Conservation (phyloP, 352 stramenopile genomes). For the Globisporangium paroecandrum region DNA sequence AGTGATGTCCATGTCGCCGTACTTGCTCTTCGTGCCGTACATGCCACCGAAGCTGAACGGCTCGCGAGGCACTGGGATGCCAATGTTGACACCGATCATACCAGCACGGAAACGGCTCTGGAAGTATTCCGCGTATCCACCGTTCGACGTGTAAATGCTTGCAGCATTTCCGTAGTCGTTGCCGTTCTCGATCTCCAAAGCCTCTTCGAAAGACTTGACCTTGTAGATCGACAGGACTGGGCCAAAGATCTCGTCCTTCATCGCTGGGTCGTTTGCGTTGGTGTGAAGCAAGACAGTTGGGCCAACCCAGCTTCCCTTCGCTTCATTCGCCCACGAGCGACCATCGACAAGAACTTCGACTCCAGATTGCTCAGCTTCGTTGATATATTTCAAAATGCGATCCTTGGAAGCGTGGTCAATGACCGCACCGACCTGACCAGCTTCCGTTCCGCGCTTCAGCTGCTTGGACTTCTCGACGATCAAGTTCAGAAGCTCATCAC, state of each 20-base stretch:
- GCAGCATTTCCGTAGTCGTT: slow-evolving; percentile 98
- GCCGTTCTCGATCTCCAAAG: slow-evolving; percentile 94
- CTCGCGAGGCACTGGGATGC: slow-evolving; percentile 93
- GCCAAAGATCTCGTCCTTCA: slow-evolving; percentile 97
- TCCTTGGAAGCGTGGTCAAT: slow-evolving; percentile 90
- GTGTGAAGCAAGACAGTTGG: slow-evolving; percentile 94
- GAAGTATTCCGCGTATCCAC: slow-evolving; percentile 93
- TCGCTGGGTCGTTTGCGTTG: slow-evolving; percentile 80
- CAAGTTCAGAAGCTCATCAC: slow-evolving; percentile 69
- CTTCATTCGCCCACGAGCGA: slow-evolving; percentile 63
- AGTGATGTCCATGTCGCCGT: slow-evolving; percentile 98
- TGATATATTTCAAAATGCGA: slow-evolving; percentile 94
- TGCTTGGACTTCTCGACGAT: slow-evolving; percentile 87
- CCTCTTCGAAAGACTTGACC: slow-evolving; percentile 89
- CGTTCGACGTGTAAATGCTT: slow-evolving; percentile 95
- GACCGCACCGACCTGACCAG: slow-evolving; percentile 93
- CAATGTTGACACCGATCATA: slow-evolving; percentile 97
- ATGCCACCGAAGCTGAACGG: slow-evolving; percentile 97
- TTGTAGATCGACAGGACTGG: slow-evolving; percentile 92
- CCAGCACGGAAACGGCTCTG: slow-evolving; percentile 86
- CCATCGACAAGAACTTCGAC: slow-evolving; percentile 93
- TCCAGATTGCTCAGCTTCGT: slow-evolving; percentile 79
- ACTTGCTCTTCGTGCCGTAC: slow-evolving; percentile 97
- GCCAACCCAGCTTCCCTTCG: slow-evolving; percentile 89
- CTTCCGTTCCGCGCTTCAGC: slow-evolving; percentile 85